Evolutionary conservation across 495 filamentous ascomycete genomes (phyloP), one percentile per base, ranked within the genome.

Genomic region (Filosporella fistucella): DNA sequence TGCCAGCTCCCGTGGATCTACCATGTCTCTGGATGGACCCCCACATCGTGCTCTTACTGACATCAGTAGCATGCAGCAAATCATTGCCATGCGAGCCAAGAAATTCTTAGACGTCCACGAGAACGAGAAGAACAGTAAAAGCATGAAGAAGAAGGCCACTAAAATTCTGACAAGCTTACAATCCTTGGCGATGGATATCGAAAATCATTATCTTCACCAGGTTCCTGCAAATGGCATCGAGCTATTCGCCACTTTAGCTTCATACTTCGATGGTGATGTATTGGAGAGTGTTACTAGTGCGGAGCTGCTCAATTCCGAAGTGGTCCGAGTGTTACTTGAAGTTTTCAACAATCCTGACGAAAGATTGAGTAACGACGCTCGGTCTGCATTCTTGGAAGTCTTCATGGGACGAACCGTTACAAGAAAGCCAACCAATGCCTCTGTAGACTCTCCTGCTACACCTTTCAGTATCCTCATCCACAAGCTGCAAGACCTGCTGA

Each of bases 201-300:
- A 83, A 51, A 61, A 65, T 1, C 87, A 81, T 59, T 94, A 89
- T 63, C 63, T 82, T 20, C 68, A 66, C 26, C 66, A 76, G 33
- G 70, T 66, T n/a, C 61, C 68, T 10, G 70, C 74, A 13, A 66
- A 73, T 43, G 81, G 85, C 7, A 67, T 69, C 12, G 63, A 75
- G 1, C 73, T 95, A 7, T 97, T 97, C 68, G 69, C 71, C 25
- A 83, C 72, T 28, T 67, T 99, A 42, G 89, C 89, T 1, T 74
- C 77, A n/a, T 89, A 90, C 57, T 99, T 99, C 61, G 85, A 93
- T 47, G 83, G 85, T 2, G 86, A 96, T 63, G 72, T 80, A 18
- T 61, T 97, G 49, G 84, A 96, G 63, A 96, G 89, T 45, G 91
- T 97, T 26, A 97, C 94, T n/a, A 99, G 94, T 64, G 88, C 90